Evolutionary conservation across 495 filamentous ascomycete genomes (phyloP).

Genomic region (Annulohypoxylon stygium): DNA sequence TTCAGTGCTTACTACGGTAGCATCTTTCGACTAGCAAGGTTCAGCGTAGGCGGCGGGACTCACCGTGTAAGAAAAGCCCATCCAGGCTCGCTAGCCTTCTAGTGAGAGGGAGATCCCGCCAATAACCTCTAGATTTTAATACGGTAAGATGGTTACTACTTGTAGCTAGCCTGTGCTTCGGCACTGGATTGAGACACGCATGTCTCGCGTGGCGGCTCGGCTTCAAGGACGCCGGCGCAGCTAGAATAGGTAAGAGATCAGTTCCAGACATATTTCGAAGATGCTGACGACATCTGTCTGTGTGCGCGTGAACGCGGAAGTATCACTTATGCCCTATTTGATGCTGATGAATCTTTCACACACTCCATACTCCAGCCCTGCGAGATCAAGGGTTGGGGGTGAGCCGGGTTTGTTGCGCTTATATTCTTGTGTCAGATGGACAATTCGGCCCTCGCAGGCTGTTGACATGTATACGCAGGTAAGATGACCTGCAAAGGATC

Average conservation of each 20-base stretch:
- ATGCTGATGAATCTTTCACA: background rate
- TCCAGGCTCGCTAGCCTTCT: background rate
- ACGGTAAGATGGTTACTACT: conserved; percentile 23
- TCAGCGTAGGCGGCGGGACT: background rate
- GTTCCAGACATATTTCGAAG: conserved; percentile 1
- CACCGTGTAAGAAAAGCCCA: conserved; percentile 2
- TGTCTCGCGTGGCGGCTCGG: conserved; percentile 46
- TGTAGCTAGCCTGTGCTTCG: conserved; percentile 32
- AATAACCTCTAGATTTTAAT: conserved; percentile 5
- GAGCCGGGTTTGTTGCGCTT: conserved; percentile 25
- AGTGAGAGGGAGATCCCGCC: conserved; percentile 2
- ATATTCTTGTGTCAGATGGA: conserved; percentile 31
- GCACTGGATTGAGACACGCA: conserved; percentile 43
- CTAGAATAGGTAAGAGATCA: conserved; percentile 34
- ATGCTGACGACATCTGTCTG: conserved; percentile 31
- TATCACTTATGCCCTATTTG: conserved; percentile 17
- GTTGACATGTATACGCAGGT: conserved; percentile 25
- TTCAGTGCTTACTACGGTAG: conserved; percentile 13
- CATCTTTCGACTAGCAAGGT: conserved; percentile 5
- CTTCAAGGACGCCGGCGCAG: conserved; percentile 31
- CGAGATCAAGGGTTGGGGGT: conserved; percentile 8
- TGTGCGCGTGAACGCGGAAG: conserved; percentile 5
- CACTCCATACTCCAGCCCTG: background rate
- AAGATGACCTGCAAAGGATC: conserved; percentile 37
- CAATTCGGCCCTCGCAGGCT: conserved; percentile 32